A percentile compares a stretch with the other conserved stretches of the same genome.
phyloP scores from a whole-genome alignment of 257 asterid genomes.

The Primulina huaijiensis region DNA sequence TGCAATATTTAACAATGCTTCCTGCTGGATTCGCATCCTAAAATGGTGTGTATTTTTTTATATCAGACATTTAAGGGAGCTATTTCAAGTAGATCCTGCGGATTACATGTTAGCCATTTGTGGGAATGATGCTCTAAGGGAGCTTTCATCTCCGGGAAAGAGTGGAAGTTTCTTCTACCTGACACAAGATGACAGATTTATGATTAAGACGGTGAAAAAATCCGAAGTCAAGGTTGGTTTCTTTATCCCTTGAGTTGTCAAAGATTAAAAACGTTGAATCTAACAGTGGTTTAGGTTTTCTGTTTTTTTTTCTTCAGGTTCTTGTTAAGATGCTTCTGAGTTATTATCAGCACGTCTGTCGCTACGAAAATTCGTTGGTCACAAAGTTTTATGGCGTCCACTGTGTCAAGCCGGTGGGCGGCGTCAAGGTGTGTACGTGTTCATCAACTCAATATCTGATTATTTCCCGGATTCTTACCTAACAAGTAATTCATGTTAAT shows the following conservation, averaged over 20 bases:
- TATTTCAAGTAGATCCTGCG: constrained; percentile 65
- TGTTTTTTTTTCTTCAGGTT: constrained; percentile 42
- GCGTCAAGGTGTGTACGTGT: constrained; percentile 44
- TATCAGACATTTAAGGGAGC: constrained; percentile 54
- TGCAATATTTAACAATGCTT: constrained; percentile 2
- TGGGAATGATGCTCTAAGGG: constrained; percentile 61
- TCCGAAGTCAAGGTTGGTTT: constrained; percentile 67
- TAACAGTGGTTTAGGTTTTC: background rate
- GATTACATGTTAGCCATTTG: constrained; percentile 72
- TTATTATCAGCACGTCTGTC: constrained; percentile 53
- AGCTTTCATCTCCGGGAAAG: constrained; percentile 69
- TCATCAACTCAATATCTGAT: constrained; percentile 7
- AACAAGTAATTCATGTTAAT: constrained; percentile 20
- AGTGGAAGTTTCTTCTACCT: constrained; percentile 70
- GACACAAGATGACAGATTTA: constrained; percentile 64
- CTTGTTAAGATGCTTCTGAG: constrained; percentile 69
- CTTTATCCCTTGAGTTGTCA: constrained; percentile 20
- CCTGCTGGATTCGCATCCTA: constrained; percentile 19
- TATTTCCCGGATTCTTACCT: background rate
- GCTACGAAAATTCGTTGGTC: constrained; percentile 58
- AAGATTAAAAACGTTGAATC: background rate
- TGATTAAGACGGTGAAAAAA: constrained; percentile 69
- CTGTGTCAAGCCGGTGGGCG: constrained; percentile 70
- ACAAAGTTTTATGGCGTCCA: constrained; percentile 71
- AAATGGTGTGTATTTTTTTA: constrained; percentile 17